A percentile compares a stretch with the other conserved stretches of the same genome.
These are phyloP conservation scores for Eucalyptus tenuipes DNA, from an alignment of 345 rosid genomes.

Conservation along the genomic window DNA sequence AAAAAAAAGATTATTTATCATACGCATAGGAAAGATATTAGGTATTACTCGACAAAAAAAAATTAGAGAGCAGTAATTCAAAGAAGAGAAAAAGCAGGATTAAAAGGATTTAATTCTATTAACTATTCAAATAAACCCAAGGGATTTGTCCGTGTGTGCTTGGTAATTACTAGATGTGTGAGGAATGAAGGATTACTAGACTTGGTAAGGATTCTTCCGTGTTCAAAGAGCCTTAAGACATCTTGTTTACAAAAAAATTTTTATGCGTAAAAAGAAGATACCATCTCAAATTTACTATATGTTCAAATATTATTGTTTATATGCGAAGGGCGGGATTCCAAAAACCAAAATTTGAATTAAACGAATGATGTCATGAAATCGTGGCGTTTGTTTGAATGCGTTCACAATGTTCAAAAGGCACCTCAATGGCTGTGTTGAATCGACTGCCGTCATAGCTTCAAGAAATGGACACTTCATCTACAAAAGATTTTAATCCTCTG, in stretches of 20 bases:
- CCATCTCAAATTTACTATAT: background rate
- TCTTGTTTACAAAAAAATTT: rapidly evolving
- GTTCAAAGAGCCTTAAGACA: background rate
- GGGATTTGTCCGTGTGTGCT: background rate
- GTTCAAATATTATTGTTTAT: background rate
- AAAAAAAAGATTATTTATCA: background rate
- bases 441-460: background rate
- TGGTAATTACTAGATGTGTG: background rate
- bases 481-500: background rate
- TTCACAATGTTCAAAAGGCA: background rate
- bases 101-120: background rate
- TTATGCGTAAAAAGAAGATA: background rate
- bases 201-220: background rate
- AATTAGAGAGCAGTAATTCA: background rate
- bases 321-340: background rate
- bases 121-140: background rate
- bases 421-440: background rate
- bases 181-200: background rate
- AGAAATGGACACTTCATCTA: background rate
- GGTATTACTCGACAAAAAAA: background rate
- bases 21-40: background rate
- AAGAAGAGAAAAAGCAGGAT: background rate
- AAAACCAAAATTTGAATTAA: background rate
- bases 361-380: background rate
- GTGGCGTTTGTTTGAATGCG: background rate